A percentile compares a stretch with the other conserved stretches of the same genome.
These are phyloP conservation scores for Alternaria sp. DNA, from an alignment of 2,329 filamentous ascomycete genomes.

Conservation along the genomic window DNA sequence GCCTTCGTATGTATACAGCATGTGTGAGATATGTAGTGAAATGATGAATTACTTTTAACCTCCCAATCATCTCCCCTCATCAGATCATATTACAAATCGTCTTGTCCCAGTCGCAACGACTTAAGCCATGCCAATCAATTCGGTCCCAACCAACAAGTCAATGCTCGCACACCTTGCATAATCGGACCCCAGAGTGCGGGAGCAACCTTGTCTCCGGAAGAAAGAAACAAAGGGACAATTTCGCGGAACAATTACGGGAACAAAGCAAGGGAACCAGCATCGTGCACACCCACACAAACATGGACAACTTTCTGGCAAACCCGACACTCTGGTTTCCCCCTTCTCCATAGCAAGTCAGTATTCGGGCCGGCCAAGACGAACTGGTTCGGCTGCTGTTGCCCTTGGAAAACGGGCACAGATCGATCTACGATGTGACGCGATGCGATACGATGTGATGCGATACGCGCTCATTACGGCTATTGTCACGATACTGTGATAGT, in stretches of 20 bases:
- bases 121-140: background rate
- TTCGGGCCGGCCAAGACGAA: background rate
- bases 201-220: background rate
- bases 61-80: background rate
- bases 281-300: background rate
- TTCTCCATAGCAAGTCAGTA: background rate
- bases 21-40: constrained; percentile 24
- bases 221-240: background rate
- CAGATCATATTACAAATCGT: background rate
- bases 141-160: background rate
- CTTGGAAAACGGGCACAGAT: background rate
- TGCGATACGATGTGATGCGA: background rate
- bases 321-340: background rate
- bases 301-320: background rate
- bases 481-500: background rate
- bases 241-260: background rate
- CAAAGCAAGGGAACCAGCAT: background rate
- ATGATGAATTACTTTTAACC: constrained; percentile 13
- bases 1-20: constrained; percentile 10
- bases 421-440: background rate
- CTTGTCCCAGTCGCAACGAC: background rate
- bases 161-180: background rate
- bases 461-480: background rate
- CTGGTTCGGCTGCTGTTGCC: background rate
- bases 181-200: background rate